These are phyloP conservation scores for Saprolegnia diclina DNA, from an alignment of 352 stramenopile genomes.

Conservation along the genomic window DNA sequence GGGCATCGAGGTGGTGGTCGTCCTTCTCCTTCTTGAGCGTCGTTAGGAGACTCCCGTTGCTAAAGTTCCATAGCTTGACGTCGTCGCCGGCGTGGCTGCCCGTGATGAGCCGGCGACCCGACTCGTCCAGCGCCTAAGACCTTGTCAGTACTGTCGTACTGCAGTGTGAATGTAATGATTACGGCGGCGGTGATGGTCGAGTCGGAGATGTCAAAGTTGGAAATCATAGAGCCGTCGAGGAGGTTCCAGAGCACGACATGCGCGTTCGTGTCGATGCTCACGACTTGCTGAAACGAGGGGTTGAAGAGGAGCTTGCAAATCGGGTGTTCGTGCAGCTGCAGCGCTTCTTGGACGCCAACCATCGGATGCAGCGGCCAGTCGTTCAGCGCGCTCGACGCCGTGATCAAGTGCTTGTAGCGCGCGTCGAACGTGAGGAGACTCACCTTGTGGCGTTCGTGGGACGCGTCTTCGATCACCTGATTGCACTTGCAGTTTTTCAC, in stretches of 20 bases:
- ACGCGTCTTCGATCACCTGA: conserved; percentile 26
- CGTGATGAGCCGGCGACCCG: conserved; percentile 69
- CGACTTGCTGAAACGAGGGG: conserved; percentile 74
- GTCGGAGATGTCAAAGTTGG: conserved; percentile 28
- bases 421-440: conserved; percentile 4
- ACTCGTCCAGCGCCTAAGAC: conserved; percentile 49
- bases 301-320: conserved; percentile 71
- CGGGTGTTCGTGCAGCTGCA: conserved; percentile 36
- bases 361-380: conserved; percentile 10
- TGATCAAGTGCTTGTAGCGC: conserved; percentile 9
- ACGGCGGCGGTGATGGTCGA: conserved; percentile 24
- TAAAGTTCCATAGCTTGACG: conserved; percentile 89
- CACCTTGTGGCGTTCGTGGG: conserved; percentile 11
- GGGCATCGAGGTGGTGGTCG: neutral
- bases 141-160: too few species aligned
- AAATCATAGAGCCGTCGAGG: conserved; percentile 32
- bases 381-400: conserved; percentile 9
- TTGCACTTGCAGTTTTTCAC: conserved; percentile 73
- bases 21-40: conserved; percentile 55
- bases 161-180: too few species aligned
- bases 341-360: neutral
- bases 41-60: conserved; percentile 79
- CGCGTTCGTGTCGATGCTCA: conserved; percentile 47
- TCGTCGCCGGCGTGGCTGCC: conserved; percentile 66
- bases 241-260: conserved; percentile 34